These are phyloP conservation scores for Heritiera littoralis DNA, from an alignment of 345 rosid species.

Conservation along the genomic window DNA sequence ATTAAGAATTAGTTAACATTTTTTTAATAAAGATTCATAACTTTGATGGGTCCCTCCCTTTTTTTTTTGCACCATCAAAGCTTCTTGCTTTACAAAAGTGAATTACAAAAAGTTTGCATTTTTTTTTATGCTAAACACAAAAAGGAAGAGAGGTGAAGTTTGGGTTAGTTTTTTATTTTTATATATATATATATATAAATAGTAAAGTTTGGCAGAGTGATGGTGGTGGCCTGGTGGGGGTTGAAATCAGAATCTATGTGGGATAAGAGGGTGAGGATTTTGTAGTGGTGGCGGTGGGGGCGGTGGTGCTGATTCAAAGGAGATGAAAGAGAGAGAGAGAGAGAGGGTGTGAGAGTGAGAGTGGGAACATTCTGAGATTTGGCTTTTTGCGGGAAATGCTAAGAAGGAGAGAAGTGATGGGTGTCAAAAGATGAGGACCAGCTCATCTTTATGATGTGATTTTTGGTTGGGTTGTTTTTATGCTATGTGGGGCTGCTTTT, in stretches of 20 bases:
- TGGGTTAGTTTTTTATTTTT: no score
- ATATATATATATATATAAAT: no score
- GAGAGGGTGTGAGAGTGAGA: constrained; percentile 8
- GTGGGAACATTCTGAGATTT: constrained; percentile 44
- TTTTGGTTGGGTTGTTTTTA: constrained; percentile 39
- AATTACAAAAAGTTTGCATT: neutral
- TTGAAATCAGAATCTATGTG: constrained; percentile 11
- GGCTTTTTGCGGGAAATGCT: constrained; percentile 37
- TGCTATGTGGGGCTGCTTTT: constrained; percentile 40
- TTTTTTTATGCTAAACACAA: neutral
- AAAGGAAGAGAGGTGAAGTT: no score
- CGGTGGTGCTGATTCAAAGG: constrained; percentile 56
- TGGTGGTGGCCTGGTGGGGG: neutral
- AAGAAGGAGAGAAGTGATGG: constrained; percentile 27
- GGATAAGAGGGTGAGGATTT: constrained; percentile 2
- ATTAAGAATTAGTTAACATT: no score
- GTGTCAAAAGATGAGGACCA: constrained; percentile 48
- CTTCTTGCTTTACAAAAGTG: constrained; percentile 9
- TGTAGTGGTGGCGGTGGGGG: constrained; percentile 26
- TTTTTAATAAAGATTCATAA: neutral
- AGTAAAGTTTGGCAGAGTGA: neutral
- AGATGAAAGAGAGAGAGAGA: neutral
- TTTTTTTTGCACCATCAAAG: neutral
- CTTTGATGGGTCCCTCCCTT: constrained; percentile 21
- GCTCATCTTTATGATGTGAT: constrained; percentile 48